Percentiles rank a stretch among this genome's conserved stretches.
These are phyloP conservation scores for Botrytis sinoallii DNA, from an alignment of 2,329 filamentous ascomycete genomes.

Conservation along the genomic window DNA sequence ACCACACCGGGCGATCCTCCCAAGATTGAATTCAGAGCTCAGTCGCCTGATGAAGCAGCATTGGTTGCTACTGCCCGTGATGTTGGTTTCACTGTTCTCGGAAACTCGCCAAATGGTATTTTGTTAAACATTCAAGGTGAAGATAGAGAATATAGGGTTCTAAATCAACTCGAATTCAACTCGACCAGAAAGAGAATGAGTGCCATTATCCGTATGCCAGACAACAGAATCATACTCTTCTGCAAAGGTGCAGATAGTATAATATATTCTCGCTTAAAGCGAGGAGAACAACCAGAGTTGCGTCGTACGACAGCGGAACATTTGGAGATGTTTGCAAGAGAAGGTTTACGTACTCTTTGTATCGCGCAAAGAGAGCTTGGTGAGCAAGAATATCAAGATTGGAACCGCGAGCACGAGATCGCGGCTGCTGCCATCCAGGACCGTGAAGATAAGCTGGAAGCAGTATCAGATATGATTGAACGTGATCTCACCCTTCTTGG, in stretches of 20 bases:
- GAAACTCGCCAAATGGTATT: slow-evolving; percentile 74
- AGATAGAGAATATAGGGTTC: slow-evolving; percentile 78
- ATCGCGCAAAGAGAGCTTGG: slow-evolving; percentile 79
- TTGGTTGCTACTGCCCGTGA: slow-evolving; percentile 92
- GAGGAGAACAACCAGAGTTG: slow-evolving; percentile 81
- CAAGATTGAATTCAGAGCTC: slow-evolving; percentile 90
- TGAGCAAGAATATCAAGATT: slow-evolving; percentile 79
- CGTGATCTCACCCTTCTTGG: slow-evolving; percentile 83
- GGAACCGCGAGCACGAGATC: slow-evolving; percentile 83
- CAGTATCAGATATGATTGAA: slow-evolving; percentile 85
- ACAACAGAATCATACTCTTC: slow-evolving; percentile 83
- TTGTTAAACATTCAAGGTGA: slow-evolving; percentile 83
- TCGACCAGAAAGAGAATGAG: slow-evolving; percentile 97
- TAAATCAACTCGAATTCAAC: slow-evolving; percentile 97
- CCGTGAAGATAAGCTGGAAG: slow-evolving; percentile 90
- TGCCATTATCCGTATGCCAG: slow-evolving; percentile 90
- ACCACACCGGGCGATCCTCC: slow-evolving; percentile 85
- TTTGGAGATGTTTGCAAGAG: slow-evolving; percentile 92
- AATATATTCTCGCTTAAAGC: slow-evolving; percentile 87
- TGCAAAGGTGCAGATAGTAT: slow-evolving; percentile 98
- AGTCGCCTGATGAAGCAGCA: slow-evolving; percentile 94
- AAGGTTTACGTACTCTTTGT: slow-evolving; percentile 91
- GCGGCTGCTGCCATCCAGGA: slow-evolving; percentile 81
- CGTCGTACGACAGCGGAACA: slow-evolving; percentile 84
- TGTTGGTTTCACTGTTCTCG: slow-evolving; percentile 89